phyloP scores from a whole-genome alignment of 2,329 filamentous ascomycete species.

The Aspergillus eucalypticola region DNA sequence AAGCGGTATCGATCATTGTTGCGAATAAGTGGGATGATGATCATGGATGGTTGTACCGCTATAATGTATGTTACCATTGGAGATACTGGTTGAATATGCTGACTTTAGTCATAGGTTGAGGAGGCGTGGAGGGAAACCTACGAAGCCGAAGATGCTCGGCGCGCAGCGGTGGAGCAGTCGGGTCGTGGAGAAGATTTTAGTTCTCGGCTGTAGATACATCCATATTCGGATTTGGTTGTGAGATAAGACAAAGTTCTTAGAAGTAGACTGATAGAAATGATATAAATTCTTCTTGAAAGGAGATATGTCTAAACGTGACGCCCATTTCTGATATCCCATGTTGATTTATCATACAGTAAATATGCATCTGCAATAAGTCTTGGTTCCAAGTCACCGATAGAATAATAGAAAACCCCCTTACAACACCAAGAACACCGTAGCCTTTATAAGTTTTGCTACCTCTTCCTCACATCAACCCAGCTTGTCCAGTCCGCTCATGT shows the following conservation, averaged over 20 bases:
- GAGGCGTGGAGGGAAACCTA: constrained; percentile 9
- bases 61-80: constrained; percentile 6
- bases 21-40: constrained; percentile 11
- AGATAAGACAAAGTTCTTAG: no score
- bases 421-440: no score
- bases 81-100: neutral
- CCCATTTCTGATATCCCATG: no score
- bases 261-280: no score
- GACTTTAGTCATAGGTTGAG: constrained; percentile 7
- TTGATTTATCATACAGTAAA: no score
- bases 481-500: neutral
- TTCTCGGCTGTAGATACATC: neutral
- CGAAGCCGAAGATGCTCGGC: constrained; percentile 8
- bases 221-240: neutral
- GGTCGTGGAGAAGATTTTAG: neutral
- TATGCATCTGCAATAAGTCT: no score
- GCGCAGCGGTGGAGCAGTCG: neutral
- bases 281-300: no score
- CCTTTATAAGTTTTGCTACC: no score
- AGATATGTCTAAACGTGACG: no score
- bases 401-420: no score
- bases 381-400: no score
- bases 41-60: constrained; percentile 14
- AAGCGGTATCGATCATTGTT: neutral
- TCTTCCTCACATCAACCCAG: neutral